These are phyloP conservation scores for Neurospora sp. DNA, from an alignment of 495 filamentous ascomycete genomes.

Conservation along the genomic window DNA sequence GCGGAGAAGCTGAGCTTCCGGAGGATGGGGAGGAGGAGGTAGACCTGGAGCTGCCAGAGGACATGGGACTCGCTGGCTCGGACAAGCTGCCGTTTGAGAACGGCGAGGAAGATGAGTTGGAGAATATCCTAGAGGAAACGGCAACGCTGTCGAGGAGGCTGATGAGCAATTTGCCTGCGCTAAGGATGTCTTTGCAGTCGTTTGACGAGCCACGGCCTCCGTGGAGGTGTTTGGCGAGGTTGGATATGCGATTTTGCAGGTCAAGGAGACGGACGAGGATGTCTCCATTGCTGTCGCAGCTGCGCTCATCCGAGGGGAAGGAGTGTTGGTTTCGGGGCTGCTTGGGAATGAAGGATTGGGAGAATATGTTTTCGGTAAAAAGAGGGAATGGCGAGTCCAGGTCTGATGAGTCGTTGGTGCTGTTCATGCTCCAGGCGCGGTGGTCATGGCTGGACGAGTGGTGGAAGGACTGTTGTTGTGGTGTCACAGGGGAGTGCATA, in stretches of 20 bases:
- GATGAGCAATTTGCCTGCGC: not conserved
- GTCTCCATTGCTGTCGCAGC: not conserved
- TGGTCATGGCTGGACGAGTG: not conserved
- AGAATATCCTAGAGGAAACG: not conserved
- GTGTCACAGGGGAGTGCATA: not conserved
- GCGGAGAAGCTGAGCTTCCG: no score
- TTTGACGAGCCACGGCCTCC: not conserved
- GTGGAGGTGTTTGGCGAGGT: not conserved
- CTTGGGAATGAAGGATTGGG: not conserved
- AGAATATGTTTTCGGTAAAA: not conserved
- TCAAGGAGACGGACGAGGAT: not conserved
- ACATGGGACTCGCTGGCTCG: not conserved
- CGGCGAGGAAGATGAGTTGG: not conserved
- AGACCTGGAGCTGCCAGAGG: not conserved
- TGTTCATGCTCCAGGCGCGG: not conserved
- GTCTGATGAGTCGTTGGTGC: not conserved
- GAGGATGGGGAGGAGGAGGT: not conserved
- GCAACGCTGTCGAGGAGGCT: not conserved
- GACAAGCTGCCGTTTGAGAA: not conserved
- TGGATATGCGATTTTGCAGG: not conserved
- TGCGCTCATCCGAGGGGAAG: not conserved
- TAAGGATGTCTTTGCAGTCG: not conserved
- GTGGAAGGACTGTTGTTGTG: not conserved
- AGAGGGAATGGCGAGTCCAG: not conserved
- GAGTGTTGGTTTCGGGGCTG: not conserved